phyloP scores from a whole-genome alignment of 2,329 filamentous ascomycete genomes.

The Fusarium guadeloupense region DNA sequence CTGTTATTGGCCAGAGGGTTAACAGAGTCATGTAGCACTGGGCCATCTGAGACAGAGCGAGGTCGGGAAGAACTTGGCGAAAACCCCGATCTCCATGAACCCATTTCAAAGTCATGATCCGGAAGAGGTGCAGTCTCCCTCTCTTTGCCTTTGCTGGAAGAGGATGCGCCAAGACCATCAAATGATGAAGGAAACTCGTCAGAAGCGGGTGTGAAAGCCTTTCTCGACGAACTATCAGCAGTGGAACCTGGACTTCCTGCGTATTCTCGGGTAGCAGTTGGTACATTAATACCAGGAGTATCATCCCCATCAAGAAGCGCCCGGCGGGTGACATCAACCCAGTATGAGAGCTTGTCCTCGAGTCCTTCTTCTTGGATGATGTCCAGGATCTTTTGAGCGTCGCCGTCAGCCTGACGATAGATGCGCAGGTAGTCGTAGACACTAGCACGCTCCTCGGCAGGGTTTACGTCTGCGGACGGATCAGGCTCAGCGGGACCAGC shows the following conservation, averaged over 20 bases:
- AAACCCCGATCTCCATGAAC: conserved; percentile 13
- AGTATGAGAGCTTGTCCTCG: conserved; percentile 66
- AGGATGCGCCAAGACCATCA: conserved; percentile 12
- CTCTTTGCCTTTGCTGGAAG: conserved; percentile 30
- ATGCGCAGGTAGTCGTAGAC: conserved; percentile 58
- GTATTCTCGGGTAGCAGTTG: conserved; percentile 2
- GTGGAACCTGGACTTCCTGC: conserved; percentile 39
- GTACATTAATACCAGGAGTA: not conserved
- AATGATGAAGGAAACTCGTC: conserved; percentile 31
- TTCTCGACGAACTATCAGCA: conserved; percentile 39
- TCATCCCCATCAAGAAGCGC: conserved; percentile 35
- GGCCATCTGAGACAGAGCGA: conserved; percentile 67
- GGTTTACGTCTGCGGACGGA: not conserved
- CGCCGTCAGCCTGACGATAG: conserved; percentile 67
- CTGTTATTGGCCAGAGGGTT: conserved; percentile 68
- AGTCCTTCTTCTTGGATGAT: conserved; percentile 70
- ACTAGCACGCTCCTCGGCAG: conserved; percentile 36
- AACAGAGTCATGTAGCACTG: conserved; percentile 53
- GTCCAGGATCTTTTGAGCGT: conserved; percentile 65
- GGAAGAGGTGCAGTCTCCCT: conserved; percentile 18
- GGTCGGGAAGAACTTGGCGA: conserved; percentile 51
- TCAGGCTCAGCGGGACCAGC: conserved; percentile 8
- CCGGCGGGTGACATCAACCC: conserved; percentile 62
- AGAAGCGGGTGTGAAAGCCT: conserved; percentile 37
- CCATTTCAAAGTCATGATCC: conserved; percentile 7